Conservation (phyloP, 108 stramenopile species). For the Skeletonema grethae region DNA sequence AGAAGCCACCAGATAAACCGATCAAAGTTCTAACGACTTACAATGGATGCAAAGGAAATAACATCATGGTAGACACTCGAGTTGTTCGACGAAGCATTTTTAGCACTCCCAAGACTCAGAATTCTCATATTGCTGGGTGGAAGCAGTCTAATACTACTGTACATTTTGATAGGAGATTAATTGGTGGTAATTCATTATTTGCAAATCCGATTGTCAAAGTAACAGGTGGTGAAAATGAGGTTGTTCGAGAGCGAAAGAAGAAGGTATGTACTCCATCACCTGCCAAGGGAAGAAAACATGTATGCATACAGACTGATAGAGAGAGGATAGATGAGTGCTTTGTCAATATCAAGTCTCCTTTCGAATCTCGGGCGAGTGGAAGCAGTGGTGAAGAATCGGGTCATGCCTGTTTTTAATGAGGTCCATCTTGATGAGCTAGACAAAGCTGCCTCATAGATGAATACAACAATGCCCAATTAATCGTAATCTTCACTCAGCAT, state of each 20-base stretch:
- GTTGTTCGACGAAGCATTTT: conserved; percentile 13
- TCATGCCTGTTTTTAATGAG: no score
- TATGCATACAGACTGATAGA: neutral
- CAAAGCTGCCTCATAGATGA: neutral
- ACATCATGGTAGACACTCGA: conserved; percentile 9
- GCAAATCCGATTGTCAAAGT: neutral
- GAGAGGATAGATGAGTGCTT: neutral
- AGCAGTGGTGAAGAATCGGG: neutral
- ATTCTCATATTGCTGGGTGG: no score
- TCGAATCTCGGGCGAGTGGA: neutral
- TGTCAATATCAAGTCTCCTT: neutral
- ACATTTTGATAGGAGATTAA: neutral
- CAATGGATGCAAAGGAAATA: neutral
- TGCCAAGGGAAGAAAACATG: neutral
- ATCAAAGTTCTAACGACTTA: neutral
- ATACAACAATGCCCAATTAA: neutral
- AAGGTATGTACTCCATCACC: neutral
- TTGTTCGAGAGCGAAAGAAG: conserved; percentile 5
- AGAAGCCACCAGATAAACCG: neutral
- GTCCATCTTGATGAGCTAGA: no score
- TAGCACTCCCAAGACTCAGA: neutral
- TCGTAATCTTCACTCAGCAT: conserved; percentile 42
- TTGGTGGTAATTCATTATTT: conserved; percentile 1
- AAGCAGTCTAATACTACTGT: neutral
- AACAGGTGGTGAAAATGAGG: neutral